Evolutionary conservation across 2,329 filamentous ascomycete genomes (phyloP).

Genomic region (Pestalotiopsis sp.): DNA sequence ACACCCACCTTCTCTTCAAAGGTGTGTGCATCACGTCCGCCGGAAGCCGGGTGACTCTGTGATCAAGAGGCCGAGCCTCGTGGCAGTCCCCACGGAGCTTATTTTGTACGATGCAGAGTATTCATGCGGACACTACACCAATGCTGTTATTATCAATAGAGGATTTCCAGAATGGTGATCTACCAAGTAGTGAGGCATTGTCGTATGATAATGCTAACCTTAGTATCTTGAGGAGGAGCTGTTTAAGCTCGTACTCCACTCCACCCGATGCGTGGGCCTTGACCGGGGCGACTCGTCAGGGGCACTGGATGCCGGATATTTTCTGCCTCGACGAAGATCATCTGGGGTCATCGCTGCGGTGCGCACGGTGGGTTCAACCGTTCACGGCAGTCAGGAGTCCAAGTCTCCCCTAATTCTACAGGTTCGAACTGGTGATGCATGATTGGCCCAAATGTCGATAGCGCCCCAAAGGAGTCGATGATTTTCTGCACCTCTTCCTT

Average conservation of each 20-base stretch:
- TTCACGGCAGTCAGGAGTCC: slow-evolving; percentile 17
- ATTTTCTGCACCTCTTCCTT: slow-evolving; percentile 3
- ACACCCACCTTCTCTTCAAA: slow-evolving; percentile 10
- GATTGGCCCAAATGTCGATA: slow-evolving; percentile 14
- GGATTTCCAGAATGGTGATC: not conserved
- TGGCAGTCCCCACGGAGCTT: slow-evolving; percentile 6
- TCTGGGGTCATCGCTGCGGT: slow-evolving; percentile 16
- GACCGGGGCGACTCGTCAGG: slow-evolving; percentile 19
- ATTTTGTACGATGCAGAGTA: not conserved
- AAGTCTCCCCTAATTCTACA: slow-evolving; percentile 13
- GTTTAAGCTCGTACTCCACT: slow-evolving; percentile 19
- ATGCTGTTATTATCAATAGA: not conserved
- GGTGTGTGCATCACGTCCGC: not conserved
- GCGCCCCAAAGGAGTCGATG: slow-evolving; percentile 1
- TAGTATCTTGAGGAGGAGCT: slow-evolving; percentile 5
- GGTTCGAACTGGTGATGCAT: not conserved
- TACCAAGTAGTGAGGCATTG: not conserved
- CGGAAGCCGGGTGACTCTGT: slow-evolving; percentile 3
- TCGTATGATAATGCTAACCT: not conserved
- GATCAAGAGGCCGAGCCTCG: not conserved
- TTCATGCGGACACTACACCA: not conserved
- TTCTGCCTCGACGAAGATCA: slow-evolving; percentile 17
- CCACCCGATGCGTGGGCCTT: slow-evolving; percentile 14
- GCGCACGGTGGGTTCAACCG: slow-evolving; percentile 11
- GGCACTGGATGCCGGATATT: slow-evolving; percentile 16